phyloP scores from a whole-genome alignment of 1,284 basidiomycete species.

The Boletellus deceptivus region DNA sequence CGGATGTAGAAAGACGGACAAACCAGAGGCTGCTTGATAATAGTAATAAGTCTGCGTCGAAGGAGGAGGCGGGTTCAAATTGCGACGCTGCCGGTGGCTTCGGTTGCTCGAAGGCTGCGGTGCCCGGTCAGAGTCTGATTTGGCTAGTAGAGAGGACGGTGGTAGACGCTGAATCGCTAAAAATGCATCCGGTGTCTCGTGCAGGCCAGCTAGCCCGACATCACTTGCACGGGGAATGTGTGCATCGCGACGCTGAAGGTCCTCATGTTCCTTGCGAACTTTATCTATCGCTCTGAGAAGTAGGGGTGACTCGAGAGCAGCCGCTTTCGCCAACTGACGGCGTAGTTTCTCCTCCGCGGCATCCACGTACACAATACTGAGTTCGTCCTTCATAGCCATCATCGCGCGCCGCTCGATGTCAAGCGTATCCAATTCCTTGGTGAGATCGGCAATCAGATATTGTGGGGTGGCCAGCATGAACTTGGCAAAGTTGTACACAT shows the following conservation, averaged over 20 bases:
- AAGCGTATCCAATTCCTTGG: conserved; percentile 74
- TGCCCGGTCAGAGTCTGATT: conserved; percentile 14
- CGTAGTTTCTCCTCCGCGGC: conserved; percentile 75
- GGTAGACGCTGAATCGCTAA: conserved; percentile 39
- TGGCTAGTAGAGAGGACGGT: conserved; percentile 19
- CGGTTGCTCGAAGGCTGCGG: conserved; percentile 29
- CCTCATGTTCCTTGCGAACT: conserved; percentile 57
- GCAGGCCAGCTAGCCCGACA: conserved; percentile 13
- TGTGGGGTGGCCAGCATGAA: conserved; percentile 96
- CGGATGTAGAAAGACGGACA: conserved; percentile 92
- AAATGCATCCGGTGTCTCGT: conserved; percentile 52
- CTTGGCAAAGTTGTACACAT: conserved; percentile 85
- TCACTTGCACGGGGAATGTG: conserved; percentile 40
- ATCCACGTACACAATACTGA: conserved; percentile 80
- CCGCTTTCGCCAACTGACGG: conserved; percentile 76
- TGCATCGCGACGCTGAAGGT: conserved; percentile 46
- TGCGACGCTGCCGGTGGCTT: conserved; percentile 59
- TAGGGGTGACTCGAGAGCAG: conserved; percentile 64
- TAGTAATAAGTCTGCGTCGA: conserved; percentile 87
- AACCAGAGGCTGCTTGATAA: conserved; percentile 92
- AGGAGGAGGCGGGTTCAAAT: conserved; percentile 79
- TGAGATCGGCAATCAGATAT: conserved; percentile 75
- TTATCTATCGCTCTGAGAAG: conserved; percentile 59
- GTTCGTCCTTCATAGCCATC: conserved; percentile 64
- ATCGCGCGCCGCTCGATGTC: conserved; percentile 65